Evolutionary conservation across 192 early-diverging fungal species (phyloP).

Genomic region (Backusella tarrabulga): DNA sequence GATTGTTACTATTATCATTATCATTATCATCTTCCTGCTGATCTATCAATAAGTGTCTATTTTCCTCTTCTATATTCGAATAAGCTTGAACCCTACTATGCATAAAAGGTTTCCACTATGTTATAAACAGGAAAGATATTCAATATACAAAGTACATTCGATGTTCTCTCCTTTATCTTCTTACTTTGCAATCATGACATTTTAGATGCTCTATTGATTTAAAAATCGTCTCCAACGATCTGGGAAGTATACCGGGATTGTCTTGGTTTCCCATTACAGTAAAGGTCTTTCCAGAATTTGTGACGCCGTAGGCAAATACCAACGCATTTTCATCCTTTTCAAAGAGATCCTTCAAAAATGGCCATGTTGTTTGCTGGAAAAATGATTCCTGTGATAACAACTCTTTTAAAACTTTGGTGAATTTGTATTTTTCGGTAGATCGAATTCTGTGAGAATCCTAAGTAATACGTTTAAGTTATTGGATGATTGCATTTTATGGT

Average conservation of each 20-base stretch:
- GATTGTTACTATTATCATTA: not conserved
- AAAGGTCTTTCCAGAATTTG: constrained; percentile 72
- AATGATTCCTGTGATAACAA: constrained; percentile 42
- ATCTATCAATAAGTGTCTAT: constrained; percentile 11
- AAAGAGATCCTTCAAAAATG: constrained; percentile 54
- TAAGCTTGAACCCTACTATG: constrained; percentile 32
- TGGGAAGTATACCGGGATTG: constrained; percentile 55
- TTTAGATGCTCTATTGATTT: constrained; percentile 37
- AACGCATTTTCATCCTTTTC: constrained; percentile 55
- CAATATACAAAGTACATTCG: no score
- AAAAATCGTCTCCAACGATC: constrained; percentile 55
- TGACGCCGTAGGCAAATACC: constrained; percentile 73
- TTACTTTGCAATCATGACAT: not conserved
- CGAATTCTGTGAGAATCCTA: constrained; percentile 32
- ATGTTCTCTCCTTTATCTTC: constrained; percentile 18
- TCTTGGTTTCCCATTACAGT: constrained; percentile 54
- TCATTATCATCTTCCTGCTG: not conserved
- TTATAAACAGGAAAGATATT: not conserved
- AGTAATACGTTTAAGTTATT: not conserved
- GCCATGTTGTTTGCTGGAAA: constrained; percentile 58
- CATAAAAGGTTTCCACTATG: constrained; percentile 34
- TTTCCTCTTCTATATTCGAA: constrained; percentile 23
- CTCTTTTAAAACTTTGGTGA: constrained; percentile 57
- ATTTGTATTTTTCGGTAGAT: constrained; percentile 45
- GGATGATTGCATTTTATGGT: not conserved